A percentile compares a stretch with the other conserved stretches of the same genome.
phyloP scores from a whole-genome alignment of 768 basidiomycete species.

The Clitopilus passeckerianus region DNA sequence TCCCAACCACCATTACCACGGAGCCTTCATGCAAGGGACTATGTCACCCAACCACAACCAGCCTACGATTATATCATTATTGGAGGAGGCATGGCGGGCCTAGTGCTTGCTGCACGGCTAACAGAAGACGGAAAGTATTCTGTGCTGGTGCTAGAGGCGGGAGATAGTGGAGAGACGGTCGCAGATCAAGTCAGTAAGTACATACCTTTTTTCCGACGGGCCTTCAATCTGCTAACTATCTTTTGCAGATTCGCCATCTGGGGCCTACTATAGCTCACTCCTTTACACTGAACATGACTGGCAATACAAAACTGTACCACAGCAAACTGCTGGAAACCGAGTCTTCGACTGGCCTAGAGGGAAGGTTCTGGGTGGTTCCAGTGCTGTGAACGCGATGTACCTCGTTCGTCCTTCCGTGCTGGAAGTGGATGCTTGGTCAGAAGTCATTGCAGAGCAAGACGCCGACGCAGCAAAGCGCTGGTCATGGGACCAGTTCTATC shows the following conservation, averaged over 20 bases:
- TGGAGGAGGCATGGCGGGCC: constrained; percentile 26
- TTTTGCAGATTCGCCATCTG: constrained; percentile 41
- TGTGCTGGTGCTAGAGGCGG: constrained; percentile 36
- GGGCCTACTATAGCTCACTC: constrained; percentile 49
- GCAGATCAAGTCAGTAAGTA: constrained; percentile 23
- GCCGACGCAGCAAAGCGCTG: constrained; percentile 24
- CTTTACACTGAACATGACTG: constrained; percentile 48
- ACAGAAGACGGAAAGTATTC: constrained; percentile 24
- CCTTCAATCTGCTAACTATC: neutral
- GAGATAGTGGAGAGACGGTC: constrained; percentile 17
- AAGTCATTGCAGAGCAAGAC: constrained; percentile 25
- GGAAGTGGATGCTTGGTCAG: constrained; percentile 39
- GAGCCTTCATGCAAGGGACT: neutral
- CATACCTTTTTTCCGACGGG: neutral
- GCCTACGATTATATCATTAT: constrained; percentile 51
- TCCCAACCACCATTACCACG: neutral
- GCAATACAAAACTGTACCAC: constrained; percentile 46
- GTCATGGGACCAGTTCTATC: constrained; percentile 37
- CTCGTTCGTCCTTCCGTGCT: constrained; percentile 46
- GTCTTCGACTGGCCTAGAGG: constrained; percentile 55
- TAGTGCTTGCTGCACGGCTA: constrained; percentile 27
- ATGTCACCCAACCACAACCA: neutral
- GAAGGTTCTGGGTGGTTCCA: constrained; percentile 63
- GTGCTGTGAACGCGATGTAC: constrained; percentile 70
- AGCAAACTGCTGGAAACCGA: constrained; percentile 38